Evolutionary conservation across 768 basidiomycete genomes (phyloP), one percentile per base, ranked within the genome.

Genomic region (Psilocybe sp.): DNA sequence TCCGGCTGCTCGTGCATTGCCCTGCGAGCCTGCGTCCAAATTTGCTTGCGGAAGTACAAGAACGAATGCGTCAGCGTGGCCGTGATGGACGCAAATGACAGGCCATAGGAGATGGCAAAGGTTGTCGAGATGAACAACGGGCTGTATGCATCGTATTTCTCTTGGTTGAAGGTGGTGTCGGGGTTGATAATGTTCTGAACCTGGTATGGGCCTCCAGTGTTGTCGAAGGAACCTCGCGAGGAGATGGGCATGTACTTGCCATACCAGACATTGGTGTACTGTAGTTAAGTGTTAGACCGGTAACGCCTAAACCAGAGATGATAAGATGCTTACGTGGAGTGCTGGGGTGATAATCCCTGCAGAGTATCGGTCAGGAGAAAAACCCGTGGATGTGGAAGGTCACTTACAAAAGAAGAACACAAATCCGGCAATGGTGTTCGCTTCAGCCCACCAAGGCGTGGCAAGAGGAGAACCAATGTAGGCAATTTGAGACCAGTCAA

Each of bases 361-460:
- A 19, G 5, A 28, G 7, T 7, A 28, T 28, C 7, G 28, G n/a
- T 36, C 43, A 23, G 33, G 19, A 40, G 44, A 19, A 6, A n/a
- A n/a, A 40, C 19, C 14, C 32, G 49, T 16, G 40, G 8, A 19
- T 16, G 9, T 34, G 14, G 16, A 31, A 35, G 43, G 34, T 28
- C 19, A 53, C 72, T 53, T 49, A 74, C 83, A 91, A 68, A 84
- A 86, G 68, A 90, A 79, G 65, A 85, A 74, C 4, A 83, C 67
- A 57, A 89, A 84, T 28, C 85, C 81, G 42, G 61, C 68, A 2
- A 76, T 65, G 46, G 89, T 71, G 64, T 90, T 89, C 9, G 84
- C 87, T 61, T 85, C 81, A 2, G 86, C 87, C 87, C 87, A 89
- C 87, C 87, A 92, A 1, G 89, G 89, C 7, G 85, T 82, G 5